A percentile compares a stretch with the other conserved stretches of the same genome.
Conservation (phyloP, 345 rosid genomes). For the Diplotaxis tenuifolia region DNA sequence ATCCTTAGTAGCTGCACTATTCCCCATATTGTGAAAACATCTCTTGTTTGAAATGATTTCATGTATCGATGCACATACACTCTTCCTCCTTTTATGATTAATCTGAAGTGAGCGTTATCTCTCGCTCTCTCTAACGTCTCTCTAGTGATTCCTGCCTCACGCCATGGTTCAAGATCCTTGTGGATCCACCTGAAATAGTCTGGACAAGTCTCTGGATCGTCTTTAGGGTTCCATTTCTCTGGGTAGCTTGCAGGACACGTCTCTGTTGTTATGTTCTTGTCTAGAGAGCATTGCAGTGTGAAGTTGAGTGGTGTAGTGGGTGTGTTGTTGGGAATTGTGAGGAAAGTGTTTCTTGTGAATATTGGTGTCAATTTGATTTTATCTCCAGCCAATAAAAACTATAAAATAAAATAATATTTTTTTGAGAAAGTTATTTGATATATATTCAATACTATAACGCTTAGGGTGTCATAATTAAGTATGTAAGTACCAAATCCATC, state of each 20-base stretch:
- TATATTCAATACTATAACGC: background rate
- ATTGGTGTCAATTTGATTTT: slow-evolving; percentile 10
- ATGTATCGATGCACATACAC: slow-evolving; percentile 46
- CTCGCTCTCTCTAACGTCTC: slow-evolving; percentile 45
- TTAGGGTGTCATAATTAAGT: background rate
- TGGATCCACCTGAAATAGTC: slow-evolving; percentile 69
- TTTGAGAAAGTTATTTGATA: background rate
- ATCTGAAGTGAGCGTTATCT: slow-evolving; percentile 46
- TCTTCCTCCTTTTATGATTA: slow-evolving; percentile 46
- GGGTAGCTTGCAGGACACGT: slow-evolving; percentile 36
- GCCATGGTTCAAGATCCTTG: slow-evolving; percentile 54
- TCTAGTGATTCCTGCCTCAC: slow-evolving; percentile 45
- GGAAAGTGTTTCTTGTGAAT: background rate
- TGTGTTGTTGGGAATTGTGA: background rate
- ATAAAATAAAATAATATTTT: background rate
- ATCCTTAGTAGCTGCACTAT: slow-evolving; percentile 57
- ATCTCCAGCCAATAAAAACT: slow-evolving; percentile 24
- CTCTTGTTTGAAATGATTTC: slow-evolving; percentile 52
- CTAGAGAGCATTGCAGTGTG: slow-evolving; percentile 38
- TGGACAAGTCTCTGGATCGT: slow-evolving; percentile 42
- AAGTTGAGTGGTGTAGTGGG: background rate
- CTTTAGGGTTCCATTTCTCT: background rate
- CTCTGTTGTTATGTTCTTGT: slow-evolving; percentile 10
- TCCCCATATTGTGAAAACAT: slow-evolving; percentile 69
- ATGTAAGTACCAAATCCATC: slow-evolving; percentile 25